phyloP scores from a whole-genome alignment of 129 eudicot species.

The Rutidosis leptorrhynchoides region DNA sequence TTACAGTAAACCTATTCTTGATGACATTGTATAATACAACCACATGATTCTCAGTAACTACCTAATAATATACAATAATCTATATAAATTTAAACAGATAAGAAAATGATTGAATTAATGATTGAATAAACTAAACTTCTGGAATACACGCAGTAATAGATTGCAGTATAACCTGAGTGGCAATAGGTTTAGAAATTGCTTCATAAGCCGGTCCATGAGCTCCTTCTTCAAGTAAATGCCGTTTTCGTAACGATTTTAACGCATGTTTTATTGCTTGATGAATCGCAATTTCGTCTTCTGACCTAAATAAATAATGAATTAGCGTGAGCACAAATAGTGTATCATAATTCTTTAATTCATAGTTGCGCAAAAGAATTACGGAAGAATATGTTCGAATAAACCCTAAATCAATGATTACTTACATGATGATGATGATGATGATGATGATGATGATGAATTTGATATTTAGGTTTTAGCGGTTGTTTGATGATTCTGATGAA shows the following conservation, averaged over 20 bases:
- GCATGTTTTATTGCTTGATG: constrained; percentile 70
- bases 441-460: constrained; percentile 1
- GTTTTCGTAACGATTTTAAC: constrained; percentile 65
- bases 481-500: background rate
- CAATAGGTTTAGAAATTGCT: constrained; percentile 73
- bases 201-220: constrained; percentile 75
- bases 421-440: constrained; percentile 25
- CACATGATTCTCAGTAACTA: background rate
- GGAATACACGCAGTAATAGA: background rate
- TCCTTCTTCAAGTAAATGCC: constrained; percentile 81
- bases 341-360: background rate
- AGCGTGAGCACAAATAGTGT: background rate
- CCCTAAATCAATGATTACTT: constrained; percentile 12
- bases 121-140: background rate
- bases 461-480: constrained; percentile 21
- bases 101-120: background rate
- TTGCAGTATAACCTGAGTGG: constrained; percentile 53
- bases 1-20: background rate
- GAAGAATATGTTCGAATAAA: background rate
- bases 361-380: background rate
- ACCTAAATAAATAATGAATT: constrained; percentile 33
- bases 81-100: constrained; percentile 1
- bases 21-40: background rate
- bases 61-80: background rate
- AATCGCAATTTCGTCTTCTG: constrained; percentile 50